Evolutionary conservation across 2,329 filamentous ascomycete genomes (phyloP), one percentile per base, ranked within the genome.

Genomic region (Trichophyton mentagrophytes): DNA sequence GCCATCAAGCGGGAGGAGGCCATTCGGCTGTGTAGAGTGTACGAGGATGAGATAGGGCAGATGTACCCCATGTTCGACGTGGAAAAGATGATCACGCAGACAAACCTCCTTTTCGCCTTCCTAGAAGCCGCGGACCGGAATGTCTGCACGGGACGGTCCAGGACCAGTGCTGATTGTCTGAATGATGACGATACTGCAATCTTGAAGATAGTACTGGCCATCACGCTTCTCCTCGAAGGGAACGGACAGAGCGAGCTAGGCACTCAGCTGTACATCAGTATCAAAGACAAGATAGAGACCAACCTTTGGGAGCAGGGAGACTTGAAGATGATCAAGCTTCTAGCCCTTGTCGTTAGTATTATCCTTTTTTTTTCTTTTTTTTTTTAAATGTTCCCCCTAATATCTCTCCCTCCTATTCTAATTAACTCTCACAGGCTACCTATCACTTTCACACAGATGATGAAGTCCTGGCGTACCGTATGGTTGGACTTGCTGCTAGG

Each of bases 21-120:
- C 67, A 72, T 92, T 20, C 83, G 89, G 1, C 75, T 96, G 13
- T 89, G 89, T 65, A 80, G 83, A 13, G 78, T 95, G 0, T 92
- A 93, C 69, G 88, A 95, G 66, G 90, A 96, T 67, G 91, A 96
- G 70, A 86, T 95, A 67, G 89, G 89, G 49, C 82, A 92, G 67
- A 95, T 96, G 89, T 96, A 95, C 71, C 92, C 92, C 0, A 82
- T 96, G 3, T 73, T 95, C 55, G 82, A 89, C 66, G 87, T 95
- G 40, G 82, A 87, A 47, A 80, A 80, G 47, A 77, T 95, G 44
- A 84, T 88, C 42, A 77, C 78, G 4, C 88, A 95, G 70, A 85
- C 86, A 5, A 85, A 82, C 64, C 79, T 80, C 62, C 76, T 96
- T 0, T 86, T 85, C 61, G 79, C 82, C 0, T 93, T 89, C 71